These are phyloP conservation scores for Plasmodium yoelii DNA, from an alignment of 169 alveolate genomes.

Conservation along the genomic window DNA sequence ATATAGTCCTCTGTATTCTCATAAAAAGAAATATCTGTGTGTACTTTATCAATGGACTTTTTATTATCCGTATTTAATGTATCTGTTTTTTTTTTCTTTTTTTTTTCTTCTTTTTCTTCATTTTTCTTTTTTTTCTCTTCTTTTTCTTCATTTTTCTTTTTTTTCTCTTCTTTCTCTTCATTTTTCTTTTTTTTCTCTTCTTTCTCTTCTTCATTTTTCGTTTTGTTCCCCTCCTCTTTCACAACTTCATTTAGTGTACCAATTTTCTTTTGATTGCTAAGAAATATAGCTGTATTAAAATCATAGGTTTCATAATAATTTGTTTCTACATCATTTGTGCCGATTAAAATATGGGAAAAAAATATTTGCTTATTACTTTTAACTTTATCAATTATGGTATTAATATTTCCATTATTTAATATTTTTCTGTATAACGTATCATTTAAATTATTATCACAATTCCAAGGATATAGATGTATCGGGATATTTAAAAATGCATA, in stretches of 20 bases:
- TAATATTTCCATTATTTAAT: slow-evolving; percentile 53
- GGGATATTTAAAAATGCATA: slow-evolving; percentile 70
- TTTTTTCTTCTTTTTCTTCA: no score
- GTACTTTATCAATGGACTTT: not conserved
- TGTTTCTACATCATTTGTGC: slow-evolving; percentile 4
- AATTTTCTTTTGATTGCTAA: not conserved
- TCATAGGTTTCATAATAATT: slow-evolving; percentile 44
- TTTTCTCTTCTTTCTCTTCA: no score
- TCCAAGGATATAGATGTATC: slow-evolving; percentile 51
- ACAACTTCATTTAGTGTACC: no score
- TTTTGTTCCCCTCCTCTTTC: no score
- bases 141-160: not conserved
- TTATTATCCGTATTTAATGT: slow-evolving; percentile 1
- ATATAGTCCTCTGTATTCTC: slow-evolving; percentile 16
- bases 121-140: no score
- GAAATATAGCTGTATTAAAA: slow-evolving; percentile 40
- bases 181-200: no score
- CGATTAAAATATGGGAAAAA: slow-evolving; percentile 32
- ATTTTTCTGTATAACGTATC: slow-evolving; percentile 41
- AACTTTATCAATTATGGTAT: slow-evolving; percentile 23
- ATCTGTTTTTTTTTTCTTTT: not conserved
- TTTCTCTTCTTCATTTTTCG: no score
- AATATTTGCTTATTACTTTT: slow-evolving; percentile 17
- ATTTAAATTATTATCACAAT: slow-evolving; percentile 1
- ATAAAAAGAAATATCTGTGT: not conserved